Conservation (phyloP, 371 early-diverging fungal species). For the Apophysomyces elegans region DNA sequence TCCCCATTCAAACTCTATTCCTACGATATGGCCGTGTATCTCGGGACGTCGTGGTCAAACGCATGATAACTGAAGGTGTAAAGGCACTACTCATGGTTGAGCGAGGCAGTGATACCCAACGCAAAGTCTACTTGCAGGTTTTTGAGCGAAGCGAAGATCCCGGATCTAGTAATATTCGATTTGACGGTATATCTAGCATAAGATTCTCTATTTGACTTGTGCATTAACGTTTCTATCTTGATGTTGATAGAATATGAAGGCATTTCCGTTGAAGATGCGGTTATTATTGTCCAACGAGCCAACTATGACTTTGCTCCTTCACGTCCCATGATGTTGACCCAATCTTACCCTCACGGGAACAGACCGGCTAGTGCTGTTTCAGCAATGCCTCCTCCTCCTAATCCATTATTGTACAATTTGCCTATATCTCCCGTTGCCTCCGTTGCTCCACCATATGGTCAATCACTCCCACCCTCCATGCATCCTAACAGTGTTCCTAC, state of each 20-base stretch:
- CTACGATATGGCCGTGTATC: constrained; percentile 19
- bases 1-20: constrained; percentile 18
- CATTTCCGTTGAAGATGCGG: constrained; percentile 39
- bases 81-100: constrained; percentile 57
- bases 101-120: constrained; percentile 33
- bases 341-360: constrained; percentile 10
- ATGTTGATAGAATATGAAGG: constrained; percentile 34
- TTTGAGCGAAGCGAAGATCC: constrained; percentile 27
- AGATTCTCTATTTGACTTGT: not conserved
- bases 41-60: constrained; percentile 24
- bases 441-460: not conserved
- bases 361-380: not conserved
- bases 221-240: not conserved
- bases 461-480: not conserved
- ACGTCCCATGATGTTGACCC: constrained; percentile 14
- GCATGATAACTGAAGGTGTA: constrained; percentile 59
- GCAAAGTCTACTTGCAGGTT: constrained; percentile 40
- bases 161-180: constrained; percentile 27
- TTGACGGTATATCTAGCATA: constrained; percentile 32
- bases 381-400: not conserved
- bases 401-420: not conserved
- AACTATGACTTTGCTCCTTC: not conserved
- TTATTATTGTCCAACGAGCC: constrained; percentile 28
- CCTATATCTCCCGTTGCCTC: not conserved
- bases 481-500: constrained; percentile 3